phyloP scores from a whole-genome alignment of 352 stramenopile species.

The Blastocystis hominis region DNA sequence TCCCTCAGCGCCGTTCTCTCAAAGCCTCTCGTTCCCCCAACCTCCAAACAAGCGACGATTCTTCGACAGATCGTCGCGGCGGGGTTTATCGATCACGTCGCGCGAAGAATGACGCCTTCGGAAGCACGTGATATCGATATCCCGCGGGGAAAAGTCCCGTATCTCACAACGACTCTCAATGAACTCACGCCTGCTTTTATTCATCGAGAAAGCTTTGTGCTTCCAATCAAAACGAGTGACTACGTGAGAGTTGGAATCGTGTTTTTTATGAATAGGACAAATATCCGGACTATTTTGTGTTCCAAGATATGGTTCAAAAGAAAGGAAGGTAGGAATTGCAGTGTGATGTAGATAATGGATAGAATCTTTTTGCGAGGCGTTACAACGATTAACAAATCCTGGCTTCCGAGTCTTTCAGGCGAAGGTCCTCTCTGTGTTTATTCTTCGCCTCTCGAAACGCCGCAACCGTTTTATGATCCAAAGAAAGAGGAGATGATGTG shows the following conservation, averaged over 20 bases:
- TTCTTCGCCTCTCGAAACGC: conserved; percentile 46
- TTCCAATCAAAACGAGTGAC: conserved; percentile 34
- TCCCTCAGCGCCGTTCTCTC: conserved; percentile 27
- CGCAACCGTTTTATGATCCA: conserved; percentile 54
- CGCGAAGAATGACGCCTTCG: conserved; percentile 57
- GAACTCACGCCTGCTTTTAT: conserved; percentile 59
- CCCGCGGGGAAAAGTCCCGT: conserved; percentile 54
- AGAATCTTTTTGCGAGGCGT: conserved; percentile 59
- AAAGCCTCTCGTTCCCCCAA: conserved; percentile 44
- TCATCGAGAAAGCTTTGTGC: conserved; percentile 57
- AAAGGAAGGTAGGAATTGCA: not conserved
- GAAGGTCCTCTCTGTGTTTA: conserved; percentile 57
- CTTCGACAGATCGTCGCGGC: conserved; percentile 59
- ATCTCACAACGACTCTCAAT: conserved; percentile 58
- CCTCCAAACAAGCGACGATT: not conserved
- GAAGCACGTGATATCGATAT: conserved; percentile 55
- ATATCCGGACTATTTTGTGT: conserved; percentile 58
- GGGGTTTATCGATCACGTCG: conserved; percentile 60
- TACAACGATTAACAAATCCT: conserved; percentile 57
- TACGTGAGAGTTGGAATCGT: not conserved
- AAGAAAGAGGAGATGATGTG: conserved; percentile 56
- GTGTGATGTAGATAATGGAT: not conserved
- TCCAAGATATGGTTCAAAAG: conserved; percentile 59
- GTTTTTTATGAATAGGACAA: conserved; percentile 29
- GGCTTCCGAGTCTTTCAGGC: conserved; percentile 57